Conservation (phyloP, 441 rosid genomes). For the Jatropha podagrica region DNA sequence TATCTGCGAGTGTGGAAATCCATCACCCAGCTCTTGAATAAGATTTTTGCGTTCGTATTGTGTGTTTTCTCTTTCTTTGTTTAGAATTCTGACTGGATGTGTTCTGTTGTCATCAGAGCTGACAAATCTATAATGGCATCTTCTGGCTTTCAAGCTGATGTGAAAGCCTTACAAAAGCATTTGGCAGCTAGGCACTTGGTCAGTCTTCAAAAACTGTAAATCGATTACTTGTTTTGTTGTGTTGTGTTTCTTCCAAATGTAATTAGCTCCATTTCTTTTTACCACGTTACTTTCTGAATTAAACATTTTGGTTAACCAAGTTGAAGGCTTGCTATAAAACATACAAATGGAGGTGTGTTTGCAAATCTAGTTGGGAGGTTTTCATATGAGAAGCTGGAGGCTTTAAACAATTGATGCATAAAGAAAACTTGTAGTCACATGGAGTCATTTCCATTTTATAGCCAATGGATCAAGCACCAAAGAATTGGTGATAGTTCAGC, state of each 20-base stretch:
- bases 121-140: slow-evolving; percentile 86
- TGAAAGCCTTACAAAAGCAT: slow-evolving; percentile 83
- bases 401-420: not conserved
- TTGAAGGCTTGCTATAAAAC: not conserved
- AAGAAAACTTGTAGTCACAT: not conserved
- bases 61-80: not conserved
- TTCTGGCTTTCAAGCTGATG: slow-evolving; percentile 99
- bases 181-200: slow-evolving; percentile 86
- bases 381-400: not conserved
- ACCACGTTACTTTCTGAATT: not conserved
- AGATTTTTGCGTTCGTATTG: not conserved
- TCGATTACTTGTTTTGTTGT: not conserved
- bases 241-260: not conserved
- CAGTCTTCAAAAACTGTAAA: slow-evolving; percentile 26
- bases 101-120: slow-evolving; percentile 47
- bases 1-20: not conserved
- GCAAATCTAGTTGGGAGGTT: not conserved
- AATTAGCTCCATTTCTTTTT: not conserved
- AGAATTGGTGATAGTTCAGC: not conserved
- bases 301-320: not conserved
- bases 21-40: not conserved
- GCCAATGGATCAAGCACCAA: not conserved
- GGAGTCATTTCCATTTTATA: not conserved
- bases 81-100: not conserved
- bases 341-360: not conserved